Base-by-base conservation (phyloP, 306 rosid genomes). In the Pterocarpus macrocarpus region DNA sequence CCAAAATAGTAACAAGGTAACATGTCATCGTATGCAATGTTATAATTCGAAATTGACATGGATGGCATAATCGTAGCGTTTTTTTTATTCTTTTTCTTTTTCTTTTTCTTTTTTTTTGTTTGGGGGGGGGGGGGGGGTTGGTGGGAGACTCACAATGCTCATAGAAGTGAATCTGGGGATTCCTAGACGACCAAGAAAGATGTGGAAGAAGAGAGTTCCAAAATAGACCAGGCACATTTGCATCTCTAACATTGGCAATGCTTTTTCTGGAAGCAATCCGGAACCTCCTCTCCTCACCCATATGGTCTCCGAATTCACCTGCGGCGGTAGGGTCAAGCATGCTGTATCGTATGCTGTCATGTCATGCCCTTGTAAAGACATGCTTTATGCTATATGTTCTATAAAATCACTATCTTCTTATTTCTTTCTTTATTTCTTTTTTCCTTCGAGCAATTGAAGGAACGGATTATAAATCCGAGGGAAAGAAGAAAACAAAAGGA, bases 151-250 rank as follows among this genome's bases (percentile, higher is more conserved):
- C 81, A 87, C 87, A 39, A 87, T 16, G 83, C 76, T 36, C 83
- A 77, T 80, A 22, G 87, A 87, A 68, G 90, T 73, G 73, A 87
- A 84, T 44, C 50, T 87, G 57, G 87, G 78, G 30, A 87, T 10
- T 56, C 90, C 78, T 13, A 87, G 1, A 45, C 79, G 86, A 53
- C 79, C 8, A 6, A 87, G 73, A 22, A 87, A 32, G 44, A 14
- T 1, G 38, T 81, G 82, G 8, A 77, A 36, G 16, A 63, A n/a
- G 32, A 84, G 10, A 4, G 85, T 87, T 73, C 39, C 75, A 33
- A 77, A 64, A 64, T 15, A 87, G 34, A 87, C 64, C 1, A 87
- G 1, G 17, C 76, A 72, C 11, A 87, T 53, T 12, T 87, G 86
- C 50, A 77, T 13, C 52, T 84, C 52, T 73, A 87, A 41, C 14